A percentile compares a stretch with the other conserved stretches of the same genome.
phyloP scores from a whole-genome alignment of 345 rosid genomes.

The Boechera stricta region DNA sequence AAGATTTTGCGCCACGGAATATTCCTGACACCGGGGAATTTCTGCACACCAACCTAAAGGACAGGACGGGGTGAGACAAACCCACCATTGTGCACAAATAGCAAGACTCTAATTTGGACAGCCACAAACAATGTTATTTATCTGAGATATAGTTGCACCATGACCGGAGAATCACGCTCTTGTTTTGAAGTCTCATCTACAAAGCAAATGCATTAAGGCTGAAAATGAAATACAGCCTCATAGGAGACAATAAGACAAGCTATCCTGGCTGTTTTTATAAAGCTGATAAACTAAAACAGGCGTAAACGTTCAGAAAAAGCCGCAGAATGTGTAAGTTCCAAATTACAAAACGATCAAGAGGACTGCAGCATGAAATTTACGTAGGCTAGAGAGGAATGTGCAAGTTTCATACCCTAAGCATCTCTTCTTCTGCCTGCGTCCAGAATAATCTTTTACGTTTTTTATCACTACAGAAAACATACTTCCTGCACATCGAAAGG shows the following conservation, averaged over 20 bases:
- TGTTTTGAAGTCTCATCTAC: neutral
- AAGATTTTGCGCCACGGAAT: slow-evolving; percentile 82
- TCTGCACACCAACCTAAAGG: slow-evolving; percentile 66
- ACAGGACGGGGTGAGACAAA: slow-evolving; percentile 4
- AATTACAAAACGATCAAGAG: neutral
- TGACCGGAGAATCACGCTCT: neutral
- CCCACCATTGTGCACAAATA: neutral
- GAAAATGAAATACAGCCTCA: neutral
- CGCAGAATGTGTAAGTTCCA: neutral
- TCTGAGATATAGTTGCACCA: neutral
- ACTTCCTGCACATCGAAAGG: slow-evolving; percentile 25
- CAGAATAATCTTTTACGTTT: slow-evolving; percentile 39
- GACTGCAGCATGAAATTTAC: neutral
- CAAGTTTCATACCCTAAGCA: slow-evolving; percentile 43
- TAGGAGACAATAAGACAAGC: neutral
- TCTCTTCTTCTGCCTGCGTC: slow-evolving; percentile 43
- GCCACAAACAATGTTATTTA: slow-evolving; percentile 5
- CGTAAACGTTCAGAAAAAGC: neutral
- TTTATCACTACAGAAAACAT: neutral
- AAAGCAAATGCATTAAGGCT: neutral
- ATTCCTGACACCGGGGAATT: slow-evolving; percentile 54
- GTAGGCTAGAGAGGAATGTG: slow-evolving; percentile 1
- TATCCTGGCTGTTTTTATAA: neutral
- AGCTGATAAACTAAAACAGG: neutral
- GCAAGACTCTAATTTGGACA: neutral